Evolutionary conservation across 345 rosid species (phyloP), one percentile per base, ranked within the genome.

Genomic region (Eucalyptus sideroxylon): DNA sequence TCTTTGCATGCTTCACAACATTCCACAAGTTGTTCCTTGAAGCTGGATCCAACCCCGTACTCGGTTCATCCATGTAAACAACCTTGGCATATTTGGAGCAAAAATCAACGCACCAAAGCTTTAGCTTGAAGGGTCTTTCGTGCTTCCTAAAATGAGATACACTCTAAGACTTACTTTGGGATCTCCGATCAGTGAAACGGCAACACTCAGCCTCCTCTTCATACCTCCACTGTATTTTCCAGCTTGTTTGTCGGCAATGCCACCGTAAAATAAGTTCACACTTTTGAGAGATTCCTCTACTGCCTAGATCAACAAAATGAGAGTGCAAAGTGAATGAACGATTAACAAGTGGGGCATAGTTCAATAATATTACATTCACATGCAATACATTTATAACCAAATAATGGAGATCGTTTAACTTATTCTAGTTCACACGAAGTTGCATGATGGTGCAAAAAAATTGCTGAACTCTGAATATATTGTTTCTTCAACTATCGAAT

Each of bases 1-100:
- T 92, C 89, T 97, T 98, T 16, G 98, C 99, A 72, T 90, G 95
- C 93, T 97, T 98, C 86, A 97, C 95, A 67, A 95, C 99, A 59
- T 93, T 94, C 99, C 99, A 98, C 87, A 98, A 90, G 93, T 92
- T 95, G 91, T 94, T 95, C 91, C 99, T 95, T 77, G 99, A 98
- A 83, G 98, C 98, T 88, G 99, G 99, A 93, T 98, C 99, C 90
- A 98, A 90, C 86, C 99, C 99, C 19, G 99, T 97, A 92, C 99
- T 97, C 45, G 99, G 99, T 91, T 98, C 99, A 89, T 98, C 99
- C 99, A 98, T 95, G 91, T 96, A 98, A 86, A 98, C 99, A 87
- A 97, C 99, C 99, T 98, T 45, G 77, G 55, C n/a, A 72, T 27
- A 42, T 47, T 47, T 26, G 16, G 44, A 50, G 44, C 44, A 34